phyloP scores from a whole-genome alignment of 306 rosid species.

The Sechiopsis laciniata region DNA sequence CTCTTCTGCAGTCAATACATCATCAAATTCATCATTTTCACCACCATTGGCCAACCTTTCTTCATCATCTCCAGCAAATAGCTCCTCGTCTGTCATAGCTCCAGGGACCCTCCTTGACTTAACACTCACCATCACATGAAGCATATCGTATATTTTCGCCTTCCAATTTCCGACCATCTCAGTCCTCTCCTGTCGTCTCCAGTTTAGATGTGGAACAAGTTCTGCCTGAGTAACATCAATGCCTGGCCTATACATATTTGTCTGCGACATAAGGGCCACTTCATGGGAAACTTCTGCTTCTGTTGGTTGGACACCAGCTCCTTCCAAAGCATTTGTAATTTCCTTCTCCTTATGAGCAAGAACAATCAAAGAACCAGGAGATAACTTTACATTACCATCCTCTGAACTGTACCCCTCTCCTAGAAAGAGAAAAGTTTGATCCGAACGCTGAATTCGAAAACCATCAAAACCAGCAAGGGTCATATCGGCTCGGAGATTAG shows the following conservation, averaged over 20 bases:
- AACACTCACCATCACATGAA: conserved; percentile 94
- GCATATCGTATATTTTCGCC: conserved; percentile 96
- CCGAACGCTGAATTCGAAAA: conserved; percentile 83
- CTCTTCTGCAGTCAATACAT: conserved; percentile 92
- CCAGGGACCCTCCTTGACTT: conserved; percentile 98
- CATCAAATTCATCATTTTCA: conserved; percentile 80
- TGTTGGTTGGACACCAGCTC: conserved; percentile 90
- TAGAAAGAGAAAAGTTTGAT: conserved; percentile 81
- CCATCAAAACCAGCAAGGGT: conserved; percentile 99
- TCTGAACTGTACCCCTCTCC: conserved; percentile 89
- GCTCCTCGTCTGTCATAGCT: conserved; percentile 99
- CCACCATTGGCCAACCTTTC: conserved; percentile 70
- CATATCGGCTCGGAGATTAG: conserved; percentile 96
- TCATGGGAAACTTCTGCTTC: conserved; percentile 95
- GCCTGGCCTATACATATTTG: conserved; percentile 96
- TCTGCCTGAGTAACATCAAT: conserved; percentile 98
- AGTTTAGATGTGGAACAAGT: conserved; percentile 83
- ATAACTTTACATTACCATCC: conserved; percentile 56
- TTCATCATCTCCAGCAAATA: conserved; percentile 80
- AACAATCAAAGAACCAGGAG: conserved; percentile 89
- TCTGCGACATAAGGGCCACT: conserved; percentile 90
- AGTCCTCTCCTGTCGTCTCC: conserved; percentile 98
- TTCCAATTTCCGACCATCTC: conserved; percentile 98
- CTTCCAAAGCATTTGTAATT: conserved; percentile 93
- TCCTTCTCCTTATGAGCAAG: conserved; percentile 96